Conservation (phyloP, 2,329 filamentous ascomycete species). For the Aureobasidium sp. region DNA sequence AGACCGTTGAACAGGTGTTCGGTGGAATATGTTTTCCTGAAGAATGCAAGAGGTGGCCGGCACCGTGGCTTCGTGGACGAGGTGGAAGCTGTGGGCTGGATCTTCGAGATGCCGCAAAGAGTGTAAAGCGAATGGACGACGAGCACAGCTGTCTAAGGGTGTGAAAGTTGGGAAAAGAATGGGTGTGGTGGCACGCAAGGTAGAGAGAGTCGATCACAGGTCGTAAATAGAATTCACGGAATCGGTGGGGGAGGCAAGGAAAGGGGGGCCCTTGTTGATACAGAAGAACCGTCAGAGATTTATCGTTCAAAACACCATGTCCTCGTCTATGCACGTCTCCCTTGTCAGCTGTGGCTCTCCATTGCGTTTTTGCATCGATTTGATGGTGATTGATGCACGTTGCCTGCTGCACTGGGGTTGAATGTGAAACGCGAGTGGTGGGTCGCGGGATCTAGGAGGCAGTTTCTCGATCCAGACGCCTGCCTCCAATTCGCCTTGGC, state of each 20-base stretch:
- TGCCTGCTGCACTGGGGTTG: slow-evolving; percentile 6
- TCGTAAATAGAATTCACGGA: slow-evolving; percentile 11
- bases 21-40: background rate
- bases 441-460: background rate
- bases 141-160: slow-evolving; percentile 9
- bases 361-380: slow-evolving; percentile 1
- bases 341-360: slow-evolving; percentile 11
- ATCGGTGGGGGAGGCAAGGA: background rate
- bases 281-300: slow-evolving; percentile 8
- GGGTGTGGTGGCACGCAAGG: slow-evolving; percentile 6
- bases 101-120: background rate
- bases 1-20: background rate
- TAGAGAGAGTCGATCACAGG: background rate
- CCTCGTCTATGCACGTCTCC: slow-evolving; percentile 4
- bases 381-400: background rate
- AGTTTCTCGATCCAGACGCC: background rate
- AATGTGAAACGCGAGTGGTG: slow-evolving; percentile 1
- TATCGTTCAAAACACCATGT: slow-evolving; percentile 6
- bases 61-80: slow-evolving; percentile 5
- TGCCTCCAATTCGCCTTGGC: too few species aligned
- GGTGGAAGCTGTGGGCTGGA: background rate
- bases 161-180: background rate
- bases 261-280: background rate
- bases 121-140: background rate
- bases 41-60: slow-evolving; percentile 10